phyloP scores from a whole-genome alignment of 768 basidiomycete species.

The Leccinum boreale region DNA sequence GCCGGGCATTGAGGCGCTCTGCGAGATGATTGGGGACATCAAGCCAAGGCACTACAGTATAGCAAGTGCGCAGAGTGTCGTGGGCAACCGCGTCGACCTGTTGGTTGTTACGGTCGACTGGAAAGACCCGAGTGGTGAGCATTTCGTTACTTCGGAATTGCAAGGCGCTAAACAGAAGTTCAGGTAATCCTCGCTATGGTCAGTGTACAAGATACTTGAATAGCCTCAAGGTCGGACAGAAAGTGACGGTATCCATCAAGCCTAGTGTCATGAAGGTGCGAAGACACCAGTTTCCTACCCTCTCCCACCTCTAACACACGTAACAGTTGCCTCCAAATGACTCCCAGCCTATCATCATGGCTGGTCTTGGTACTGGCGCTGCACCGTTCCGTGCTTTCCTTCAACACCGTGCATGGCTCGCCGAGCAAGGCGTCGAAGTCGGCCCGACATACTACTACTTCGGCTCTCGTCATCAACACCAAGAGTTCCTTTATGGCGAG shows the following conservation, averaged over 20 bases:
- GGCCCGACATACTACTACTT: slow-evolving; percentile 99
- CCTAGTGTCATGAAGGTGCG: slow-evolving; percentile 98
- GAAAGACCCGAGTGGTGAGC: slow-evolving; percentile 76
- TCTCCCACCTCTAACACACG: slow-evolving; percentile 9
- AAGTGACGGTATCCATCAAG: slow-evolving; percentile 96
- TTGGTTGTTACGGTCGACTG: slow-evolving; percentile 97
- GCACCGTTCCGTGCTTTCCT: slow-evolving; percentile 99
- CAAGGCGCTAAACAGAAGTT: slow-evolving; percentile 2
- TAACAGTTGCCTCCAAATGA: slow-evolving; percentile 75
- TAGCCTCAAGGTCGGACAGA: slow-evolving; percentile 76
- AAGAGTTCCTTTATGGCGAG: slow-evolving; percentile 96
- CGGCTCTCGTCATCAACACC: slow-evolving; percentile 91
- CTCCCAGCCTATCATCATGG: slow-evolving; percentile 94
- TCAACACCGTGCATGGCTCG: slow-evolving; percentile 87
- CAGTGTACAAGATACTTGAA: slow-evolving; percentile 97
- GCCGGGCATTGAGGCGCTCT: slow-evolving; percentile 80
- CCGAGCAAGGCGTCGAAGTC: slow-evolving; percentile 69
- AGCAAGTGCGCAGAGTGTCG: slow-evolving; percentile 91
- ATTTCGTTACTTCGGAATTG: not conserved
- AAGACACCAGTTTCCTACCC: not conserved
- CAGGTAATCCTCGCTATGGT: slow-evolving; percentile 78
- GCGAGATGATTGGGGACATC: slow-evolving; percentile 89
- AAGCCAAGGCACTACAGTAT: slow-evolving; percentile 99
- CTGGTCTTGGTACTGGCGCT: slow-evolving; percentile 96
- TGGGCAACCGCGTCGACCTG: slow-evolving; percentile 92